Evolutionary conservation across 768 basidiomycete genomes (phyloP), one percentile per base, ranked within the genome.

Genomic region (Leccinum olivaceopallidum): DNA sequence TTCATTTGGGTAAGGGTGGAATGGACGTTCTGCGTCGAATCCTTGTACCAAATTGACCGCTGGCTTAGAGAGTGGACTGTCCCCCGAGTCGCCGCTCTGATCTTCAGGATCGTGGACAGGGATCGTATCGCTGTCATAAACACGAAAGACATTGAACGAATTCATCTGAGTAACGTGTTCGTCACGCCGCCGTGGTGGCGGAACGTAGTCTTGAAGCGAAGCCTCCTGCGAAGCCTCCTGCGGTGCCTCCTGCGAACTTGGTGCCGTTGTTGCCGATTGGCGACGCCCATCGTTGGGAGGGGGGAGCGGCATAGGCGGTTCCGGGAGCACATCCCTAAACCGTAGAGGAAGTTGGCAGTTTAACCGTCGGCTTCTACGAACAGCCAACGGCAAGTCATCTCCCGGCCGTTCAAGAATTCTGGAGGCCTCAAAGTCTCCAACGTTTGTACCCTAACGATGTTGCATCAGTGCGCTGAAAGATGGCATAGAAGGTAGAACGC

Each of bases 31-130:
- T 44, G 24, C 0, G 51, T 52, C 51, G n/a, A 32, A n/a, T 32
- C 16, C 18, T 20, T 47, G 44, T 20, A 20, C 1, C n/a, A 52
- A 0, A 0, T 52, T 52, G 28, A 32, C 28, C 26, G 10, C n/a
- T 6, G 51, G 30, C 51, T 52, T 18, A 32, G 7, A 2, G 30
- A 52, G 16, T 52, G 28, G 51, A 52, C 18, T 16, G 18, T 32
- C 24, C 16, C 18, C 26, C 8, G 51, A 52, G 28, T 52, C 51
- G 10, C 26, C n/a, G 14, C 28, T 30, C 51, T 47, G 44, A 12
- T 56, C 55, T 47, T 56, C 55, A 20, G 55, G 55, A 56, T 56
- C 44, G 7, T 56, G 55, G 1, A 47, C 18, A 8, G 42, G 55
- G 20, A 56, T 28, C 3, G 55, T 2, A 22, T 26, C 48, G 14